phyloP scores from a whole-genome alignment of 352 stramenopile genomes.

The Globisporangium polare region DNA sequence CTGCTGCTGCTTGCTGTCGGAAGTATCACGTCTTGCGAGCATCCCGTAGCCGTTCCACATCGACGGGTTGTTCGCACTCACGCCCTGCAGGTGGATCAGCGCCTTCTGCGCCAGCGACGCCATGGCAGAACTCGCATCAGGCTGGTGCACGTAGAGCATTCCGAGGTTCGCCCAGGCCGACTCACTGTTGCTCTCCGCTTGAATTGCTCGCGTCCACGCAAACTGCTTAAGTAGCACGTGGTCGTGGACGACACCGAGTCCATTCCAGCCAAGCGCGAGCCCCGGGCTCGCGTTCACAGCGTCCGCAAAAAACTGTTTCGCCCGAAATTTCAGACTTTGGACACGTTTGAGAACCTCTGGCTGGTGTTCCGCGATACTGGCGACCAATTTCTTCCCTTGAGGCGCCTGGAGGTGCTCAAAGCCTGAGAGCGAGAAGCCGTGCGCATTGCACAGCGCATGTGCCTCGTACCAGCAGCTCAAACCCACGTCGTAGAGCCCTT shows the following conservation, averaged over 20 bases:
- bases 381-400: not conserved
- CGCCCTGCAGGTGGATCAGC: slow-evolving; percentile 77
- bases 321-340: slow-evolving; percentile 27
- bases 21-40: slow-evolving; percentile 47
- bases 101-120: slow-evolving; percentile 60
- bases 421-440: slow-evolving; percentile 30
- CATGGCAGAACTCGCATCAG: slow-evolving; percentile 21
- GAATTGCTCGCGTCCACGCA: slow-evolving; percentile 64
- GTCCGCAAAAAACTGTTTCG: slow-evolving; percentile 37
- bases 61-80: slow-evolving; percentile 75
- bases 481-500: slow-evolving; percentile 67
- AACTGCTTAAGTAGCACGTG: slow-evolving; percentile 78
- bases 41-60: slow-evolving; percentile 89
- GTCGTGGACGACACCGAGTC: slow-evolving; percentile 56
- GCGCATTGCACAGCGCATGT: slow-evolving; percentile 36
- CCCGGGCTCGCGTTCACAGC: slow-evolving; percentile 42
- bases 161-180: slow-evolving; percentile 81
- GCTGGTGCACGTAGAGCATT: slow-evolving; percentile 71
- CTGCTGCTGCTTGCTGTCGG: slow-evolving; percentile 23
- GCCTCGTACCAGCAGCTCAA: slow-evolving; percentile 78
- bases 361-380: not conserved
- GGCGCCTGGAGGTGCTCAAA: slow-evolving; percentile 26
- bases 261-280: slow-evolving; percentile 73
- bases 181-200: slow-evolving; percentile 45
- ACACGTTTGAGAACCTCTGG: slow-evolving; percentile 9